phyloP scores from a whole-genome alignment of 345 rosid species.

The Melastoma malabathricum region DNA sequence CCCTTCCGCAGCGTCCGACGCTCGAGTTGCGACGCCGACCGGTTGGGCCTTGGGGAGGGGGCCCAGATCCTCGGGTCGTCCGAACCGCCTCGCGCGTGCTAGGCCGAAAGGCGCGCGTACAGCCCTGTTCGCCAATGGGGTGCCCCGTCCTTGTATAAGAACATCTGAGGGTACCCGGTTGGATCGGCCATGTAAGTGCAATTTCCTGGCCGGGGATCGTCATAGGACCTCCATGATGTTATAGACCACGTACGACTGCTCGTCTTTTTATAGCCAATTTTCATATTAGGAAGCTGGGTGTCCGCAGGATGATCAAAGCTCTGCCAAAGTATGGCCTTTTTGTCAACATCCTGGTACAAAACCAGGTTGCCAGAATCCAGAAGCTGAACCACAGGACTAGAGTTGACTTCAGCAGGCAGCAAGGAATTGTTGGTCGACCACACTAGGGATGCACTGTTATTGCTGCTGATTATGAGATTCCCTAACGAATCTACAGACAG shows the following conservation, averaged over 20 bases:
- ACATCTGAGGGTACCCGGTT: constrained; percentile 23
- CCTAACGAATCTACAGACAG: constrained; percentile 10
- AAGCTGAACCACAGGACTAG: constrained; percentile 8
- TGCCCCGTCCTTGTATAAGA: constrained; percentile 21
- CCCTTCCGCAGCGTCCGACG: too few species aligned
- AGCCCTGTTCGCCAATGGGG: constrained; percentile 43
- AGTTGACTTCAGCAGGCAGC: neutral
- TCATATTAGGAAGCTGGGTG: constrained; percentile 27
- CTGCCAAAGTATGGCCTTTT: constrained; percentile 17
- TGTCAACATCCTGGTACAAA: neutral
- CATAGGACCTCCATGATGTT: constrained; percentile 15
- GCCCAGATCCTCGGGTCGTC: too few species aligned
- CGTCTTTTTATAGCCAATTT: constrained; percentile 15
- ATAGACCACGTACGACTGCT: neutral
- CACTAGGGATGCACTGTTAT: neutral
- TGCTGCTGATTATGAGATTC: constrained; percentile 7
- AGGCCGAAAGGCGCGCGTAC: too few species aligned
- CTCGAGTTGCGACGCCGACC: too few species aligned
- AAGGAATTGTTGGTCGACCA: constrained; percentile 11
- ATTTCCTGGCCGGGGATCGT: constrained; percentile 14
- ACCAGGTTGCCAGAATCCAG: constrained; percentile 21
- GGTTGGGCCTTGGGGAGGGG: too few species aligned
- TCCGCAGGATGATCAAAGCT: constrained; percentile 32
- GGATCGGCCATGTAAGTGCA: constrained; percentile 11
- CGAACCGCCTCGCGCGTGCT: too few species aligned